Evolutionary conservation across 2,329 filamentous ascomycete species (phyloP).

Genomic region (Beauveria scarabaeidicola): DNA sequence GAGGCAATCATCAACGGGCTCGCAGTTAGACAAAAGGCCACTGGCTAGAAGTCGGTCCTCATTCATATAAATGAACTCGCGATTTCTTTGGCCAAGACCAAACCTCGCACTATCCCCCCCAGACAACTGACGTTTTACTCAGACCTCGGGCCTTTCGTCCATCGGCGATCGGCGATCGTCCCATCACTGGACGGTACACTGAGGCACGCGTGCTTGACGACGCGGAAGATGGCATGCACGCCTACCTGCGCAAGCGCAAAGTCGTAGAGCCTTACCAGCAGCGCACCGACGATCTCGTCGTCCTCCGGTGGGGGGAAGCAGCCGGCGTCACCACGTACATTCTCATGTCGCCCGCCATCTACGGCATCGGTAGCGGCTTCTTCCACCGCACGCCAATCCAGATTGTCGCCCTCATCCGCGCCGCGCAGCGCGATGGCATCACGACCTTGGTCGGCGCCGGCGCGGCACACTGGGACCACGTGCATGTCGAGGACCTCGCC

Average conservation of each 20-base stretch:
- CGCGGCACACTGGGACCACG: conserved; percentile 30
- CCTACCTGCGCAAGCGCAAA: conserved; percentile 30
- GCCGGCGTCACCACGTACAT: conserved; percentile 33
- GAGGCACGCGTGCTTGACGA: conserved; percentile 31
- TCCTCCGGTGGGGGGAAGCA: conserved; percentile 29
- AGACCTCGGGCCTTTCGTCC: conserved; percentile 35
- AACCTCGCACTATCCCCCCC: too few species aligned
- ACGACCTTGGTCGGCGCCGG: conserved; percentile 27
- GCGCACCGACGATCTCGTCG: conserved; percentile 35
- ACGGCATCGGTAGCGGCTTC: conserved; percentile 33
- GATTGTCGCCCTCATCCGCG: conserved; percentile 26
- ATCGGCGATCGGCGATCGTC: conserved; percentile 35
- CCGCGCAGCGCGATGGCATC: conserved; percentile 19
- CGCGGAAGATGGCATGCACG: conserved; percentile 34
- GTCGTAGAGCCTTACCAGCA: conserved; percentile 29
- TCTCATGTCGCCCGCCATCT: conserved; percentile 39
- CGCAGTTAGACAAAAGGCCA: conserved; percentile 25
- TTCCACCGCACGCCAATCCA: conserved; percentile 33
- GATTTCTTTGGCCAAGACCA: background rate
- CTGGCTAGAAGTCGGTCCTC: conserved; percentile 27
- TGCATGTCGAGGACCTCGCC: conserved; percentile 37
- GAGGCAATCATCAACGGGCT: conserved; percentile 35
- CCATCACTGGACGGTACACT: conserved; percentile 25
- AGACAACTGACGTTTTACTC: background rate
- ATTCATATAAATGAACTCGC: conserved; percentile 26